phyloP scores from a whole-genome alignment of 805 yeast species.

The Candida odintsovae region DNA sequence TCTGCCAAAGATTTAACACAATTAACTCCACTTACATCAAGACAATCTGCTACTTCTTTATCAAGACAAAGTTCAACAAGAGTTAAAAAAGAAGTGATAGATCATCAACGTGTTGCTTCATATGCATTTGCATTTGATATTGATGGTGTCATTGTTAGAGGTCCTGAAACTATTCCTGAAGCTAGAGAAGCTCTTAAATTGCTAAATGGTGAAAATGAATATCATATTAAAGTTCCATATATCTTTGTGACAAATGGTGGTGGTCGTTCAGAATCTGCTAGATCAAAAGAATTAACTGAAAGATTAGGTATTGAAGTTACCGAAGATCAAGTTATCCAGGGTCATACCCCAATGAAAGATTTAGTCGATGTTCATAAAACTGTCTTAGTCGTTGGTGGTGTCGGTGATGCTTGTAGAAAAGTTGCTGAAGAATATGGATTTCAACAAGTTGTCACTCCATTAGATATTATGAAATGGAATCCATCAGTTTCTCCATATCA shows the following conservation, averaged over 20 bases:
- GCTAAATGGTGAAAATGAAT: conserved; percentile 72
- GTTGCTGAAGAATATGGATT: conserved; percentile 85
- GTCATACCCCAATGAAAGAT: conserved; percentile 91
- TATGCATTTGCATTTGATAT: conserved; percentile 91
- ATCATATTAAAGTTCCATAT: conserved; percentile 75
- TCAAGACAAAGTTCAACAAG: conserved; percentile 20
- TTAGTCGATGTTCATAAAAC: conserved; percentile 61
- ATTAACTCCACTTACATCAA: conserved; percentile 21
- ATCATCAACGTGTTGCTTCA: conserved; percentile 69
- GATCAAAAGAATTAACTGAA: conserved; percentile 66
- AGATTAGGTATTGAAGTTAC: conserved; percentile 57
- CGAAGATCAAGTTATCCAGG: conserved; percentile 81
- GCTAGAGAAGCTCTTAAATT: conserved; percentile 67
- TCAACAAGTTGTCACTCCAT: conserved; percentile 73
- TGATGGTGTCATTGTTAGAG: conserved; percentile 84
- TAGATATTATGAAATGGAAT: conserved; percentile 79
- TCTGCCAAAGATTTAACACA: conserved; percentile 24
- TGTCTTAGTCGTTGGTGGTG: conserved; percentile 85
- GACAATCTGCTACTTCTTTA: neutral
- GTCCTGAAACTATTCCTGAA: conserved; percentile 78
- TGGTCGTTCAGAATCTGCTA: conserved; percentile 71
- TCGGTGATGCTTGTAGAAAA: conserved; percentile 75
- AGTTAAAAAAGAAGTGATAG: conserved; percentile 48
- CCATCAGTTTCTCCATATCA: conserved; percentile 86
- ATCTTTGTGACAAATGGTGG: conserved; percentile 91